Evolutionary conservation across 164 flowering plant species (phyloP).

Genomic region (Magnolia changhungtana): DNA sequence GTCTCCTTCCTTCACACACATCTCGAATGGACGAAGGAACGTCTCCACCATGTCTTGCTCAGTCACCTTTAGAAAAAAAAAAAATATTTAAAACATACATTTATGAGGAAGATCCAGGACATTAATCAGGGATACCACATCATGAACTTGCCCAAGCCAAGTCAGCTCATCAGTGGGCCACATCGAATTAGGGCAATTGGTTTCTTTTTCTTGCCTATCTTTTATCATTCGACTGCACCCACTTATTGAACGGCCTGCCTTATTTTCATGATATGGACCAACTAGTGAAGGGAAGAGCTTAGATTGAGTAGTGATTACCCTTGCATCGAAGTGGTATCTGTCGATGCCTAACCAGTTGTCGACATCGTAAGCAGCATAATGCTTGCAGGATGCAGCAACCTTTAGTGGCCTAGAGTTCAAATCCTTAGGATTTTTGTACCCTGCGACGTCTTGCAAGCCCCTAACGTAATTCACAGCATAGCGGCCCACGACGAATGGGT

Average conservation of each 20-base stretch:
- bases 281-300: neutral
- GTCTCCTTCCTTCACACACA: conserved; percentile 51
- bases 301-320: conserved; percentile 29
- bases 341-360: conserved; percentile 70
- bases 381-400: conserved; percentile 82
- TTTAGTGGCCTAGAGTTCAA: conserved; percentile 36
- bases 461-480: conserved; percentile 62
- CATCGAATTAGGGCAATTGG: too few relatives aligned
- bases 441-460: conserved; percentile 58
- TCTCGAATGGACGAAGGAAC: conserved; percentile 43
- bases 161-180: too few relatives aligned
- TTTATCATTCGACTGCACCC: too few relatives aligned
- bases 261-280: too few relatives aligned
- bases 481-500: conserved; percentile 47
- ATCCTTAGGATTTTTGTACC: conserved; percentile 9
- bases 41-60: conserved; percentile 14
- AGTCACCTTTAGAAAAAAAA: neutral
- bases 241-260: too few relatives aligned
- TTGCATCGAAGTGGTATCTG: conserved; percentile 71
- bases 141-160: too few relatives aligned
- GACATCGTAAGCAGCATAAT: conserved; percentile 78
- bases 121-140: too few relatives aligned
- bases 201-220: too few relatives aligned
- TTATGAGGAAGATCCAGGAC: neutral
- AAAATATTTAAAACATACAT: neutral